Evolutionary conservation across 306 rosid species (phyloP).

Genomic region (Herpetospermum pedunculosum): DNA sequence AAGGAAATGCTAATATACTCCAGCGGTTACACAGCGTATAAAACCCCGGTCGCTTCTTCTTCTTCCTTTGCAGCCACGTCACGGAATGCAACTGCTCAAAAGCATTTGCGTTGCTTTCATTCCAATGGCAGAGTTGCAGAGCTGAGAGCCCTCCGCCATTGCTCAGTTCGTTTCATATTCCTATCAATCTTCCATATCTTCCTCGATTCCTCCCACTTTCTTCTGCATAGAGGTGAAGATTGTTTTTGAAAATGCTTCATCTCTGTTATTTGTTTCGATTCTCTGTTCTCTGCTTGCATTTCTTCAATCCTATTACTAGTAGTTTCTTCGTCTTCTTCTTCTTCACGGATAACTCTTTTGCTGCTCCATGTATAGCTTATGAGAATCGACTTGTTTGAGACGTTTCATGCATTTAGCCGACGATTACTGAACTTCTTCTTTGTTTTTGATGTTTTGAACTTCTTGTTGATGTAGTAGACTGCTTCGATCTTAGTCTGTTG

Average conservation of each 20-base stretch:
- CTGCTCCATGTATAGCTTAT: neutral
- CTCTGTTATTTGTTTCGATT: neutral
- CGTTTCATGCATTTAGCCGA: neutral
- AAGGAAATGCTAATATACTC: neutral
- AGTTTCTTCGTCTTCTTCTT: neutral
- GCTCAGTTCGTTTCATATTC: neutral
- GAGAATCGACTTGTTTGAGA: neutral
- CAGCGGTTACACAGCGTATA: neutral
- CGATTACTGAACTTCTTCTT: neutral
- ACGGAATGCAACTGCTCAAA: neutral
- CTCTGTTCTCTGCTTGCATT: neutral
- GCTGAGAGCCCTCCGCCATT: neutral
- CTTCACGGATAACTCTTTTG: neutral
- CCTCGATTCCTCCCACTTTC: neutral
- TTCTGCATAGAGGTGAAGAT: neutral
- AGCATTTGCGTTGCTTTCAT: neutral
- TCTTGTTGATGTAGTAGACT: neutral
- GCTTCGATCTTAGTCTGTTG: neutral
- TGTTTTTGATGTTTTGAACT: neutral
- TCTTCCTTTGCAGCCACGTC: neutral
- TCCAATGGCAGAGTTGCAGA: conserved; percentile 1
- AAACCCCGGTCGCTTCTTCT: neutral
- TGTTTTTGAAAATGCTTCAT: neutral
- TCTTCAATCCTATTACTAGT: neutral
- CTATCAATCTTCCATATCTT: neutral